Conservation (phyloP, 1,284 basidiomycete genomes). For the Rhodotorula sp. region DNA sequence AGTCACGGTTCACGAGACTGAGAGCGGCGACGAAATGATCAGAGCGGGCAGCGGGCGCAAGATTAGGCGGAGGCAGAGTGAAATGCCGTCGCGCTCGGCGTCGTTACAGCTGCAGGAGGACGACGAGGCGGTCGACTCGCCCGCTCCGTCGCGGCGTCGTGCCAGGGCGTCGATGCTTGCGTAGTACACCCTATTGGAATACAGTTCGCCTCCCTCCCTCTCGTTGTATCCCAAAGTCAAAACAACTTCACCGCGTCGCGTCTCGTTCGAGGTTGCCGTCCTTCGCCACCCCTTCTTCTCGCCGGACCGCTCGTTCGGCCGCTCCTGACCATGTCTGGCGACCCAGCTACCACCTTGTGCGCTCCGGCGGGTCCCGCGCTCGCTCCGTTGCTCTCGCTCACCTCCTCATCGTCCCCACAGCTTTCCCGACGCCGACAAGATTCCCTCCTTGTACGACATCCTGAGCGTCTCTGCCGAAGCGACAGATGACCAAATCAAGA, state of each 20-base stretch:
- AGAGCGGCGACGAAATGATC: slow-evolving; percentile 2
- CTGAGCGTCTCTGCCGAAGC: slow-evolving; percentile 28
- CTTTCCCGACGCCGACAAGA: slow-evolving; percentile 24
- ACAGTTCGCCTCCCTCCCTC: neutral
- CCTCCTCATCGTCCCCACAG: slow-evolving; percentile 1
- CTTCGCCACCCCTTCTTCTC: neutral
- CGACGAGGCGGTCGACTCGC: neutral
- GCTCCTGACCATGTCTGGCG: slow-evolving; percentile 14
- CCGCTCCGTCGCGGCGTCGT: neutral
- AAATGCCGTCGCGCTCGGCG: neutral
- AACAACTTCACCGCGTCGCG: neutral
- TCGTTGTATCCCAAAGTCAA: neutral
- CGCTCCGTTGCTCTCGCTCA: neutral
- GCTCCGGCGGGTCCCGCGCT: neutral
- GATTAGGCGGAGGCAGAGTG: slow-evolving; percentile 8
- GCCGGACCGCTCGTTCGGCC: fast-evolving
- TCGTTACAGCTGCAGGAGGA: neutral
- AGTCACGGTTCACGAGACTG: neutral
- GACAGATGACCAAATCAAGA: slow-evolving; percentile 38
- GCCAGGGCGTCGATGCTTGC: slow-evolving; percentile 4
- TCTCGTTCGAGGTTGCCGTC: neutral
- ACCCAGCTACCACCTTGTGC: slow-evolving; percentile 29
- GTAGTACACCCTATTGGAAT: neutral
- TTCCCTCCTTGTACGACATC: slow-evolving; percentile 38
- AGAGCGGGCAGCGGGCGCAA: slow-evolving; percentile 7